A percentile compares a stretch with the other conserved stretches of the same genome.
These are phyloP conservation scores for Rhizopogon sp. DNA, from an alignment of 768 basidiomycete genomes.

Conservation along the genomic window DNA sequence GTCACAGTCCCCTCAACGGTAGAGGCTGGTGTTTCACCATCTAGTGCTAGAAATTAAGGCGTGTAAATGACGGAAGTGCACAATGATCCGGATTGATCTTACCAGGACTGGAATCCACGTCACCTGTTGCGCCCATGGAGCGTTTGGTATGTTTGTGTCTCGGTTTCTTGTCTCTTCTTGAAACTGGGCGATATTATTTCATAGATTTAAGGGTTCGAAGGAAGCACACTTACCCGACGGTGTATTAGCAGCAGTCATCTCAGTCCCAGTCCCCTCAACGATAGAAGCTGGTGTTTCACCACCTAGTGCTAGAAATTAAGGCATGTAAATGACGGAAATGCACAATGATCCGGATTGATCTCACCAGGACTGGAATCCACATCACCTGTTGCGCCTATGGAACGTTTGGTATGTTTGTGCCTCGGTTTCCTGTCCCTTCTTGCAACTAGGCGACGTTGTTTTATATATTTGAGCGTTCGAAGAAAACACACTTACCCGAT, in stretches of 20 bases:
- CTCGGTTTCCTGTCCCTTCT: conserved; percentile 12
- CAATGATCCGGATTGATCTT: neutral
- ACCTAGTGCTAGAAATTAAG: neutral
- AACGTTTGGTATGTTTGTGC: neutral
- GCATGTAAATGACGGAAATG: neutral
- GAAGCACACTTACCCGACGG: neutral
- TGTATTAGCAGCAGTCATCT: neutral
- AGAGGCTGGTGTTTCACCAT: neutral
- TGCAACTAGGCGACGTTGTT: neutral
- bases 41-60: neutral
- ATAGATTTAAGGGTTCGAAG: neutral
- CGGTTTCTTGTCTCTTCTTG: conserved; percentile 9
- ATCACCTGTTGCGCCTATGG: neutral
- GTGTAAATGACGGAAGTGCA: neutral
- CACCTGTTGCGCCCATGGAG: neutral
- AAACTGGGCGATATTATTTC: neutral
- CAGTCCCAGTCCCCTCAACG: neutral
- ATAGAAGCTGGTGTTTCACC: neutral
- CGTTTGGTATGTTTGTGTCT: conserved; percentile 1
- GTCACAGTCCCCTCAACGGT: neutral
- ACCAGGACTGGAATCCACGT: neutral
- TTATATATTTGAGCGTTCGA: neutral
- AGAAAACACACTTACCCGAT: neutral
- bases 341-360: neutral
- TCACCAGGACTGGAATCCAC: neutral